These are phyloP conservation scores for Talaromyces nanjingensis DNA, from an alignment of 495 filamentous ascomycete species.

Conservation along the genomic window DNA sequence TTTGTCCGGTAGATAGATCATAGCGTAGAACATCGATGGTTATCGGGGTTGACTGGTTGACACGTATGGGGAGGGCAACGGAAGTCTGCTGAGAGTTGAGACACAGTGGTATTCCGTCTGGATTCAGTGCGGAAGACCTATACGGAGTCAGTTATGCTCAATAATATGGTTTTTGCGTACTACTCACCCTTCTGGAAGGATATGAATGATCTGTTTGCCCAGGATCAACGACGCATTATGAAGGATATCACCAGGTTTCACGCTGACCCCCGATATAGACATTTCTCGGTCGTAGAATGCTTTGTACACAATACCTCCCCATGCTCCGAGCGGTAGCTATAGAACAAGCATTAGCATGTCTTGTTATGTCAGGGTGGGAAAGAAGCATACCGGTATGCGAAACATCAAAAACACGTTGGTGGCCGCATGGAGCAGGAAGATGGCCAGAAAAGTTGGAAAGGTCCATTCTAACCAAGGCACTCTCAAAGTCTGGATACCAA, in stretches of 20 bases:
- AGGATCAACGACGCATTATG: slow-evolving; percentile 89
- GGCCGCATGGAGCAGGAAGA: slow-evolving; percentile 62
- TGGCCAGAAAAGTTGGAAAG: slow-evolving; percentile 54
- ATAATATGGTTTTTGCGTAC: not conserved
- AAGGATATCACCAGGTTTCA: slow-evolving; percentile 77
- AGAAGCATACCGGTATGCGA: slow-evolving; percentile 63
- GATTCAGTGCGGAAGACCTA: slow-evolving; percentile 82
- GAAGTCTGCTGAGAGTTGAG: slow-evolving; percentile 54
- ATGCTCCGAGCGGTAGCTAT: slow-evolving; percentile 59
- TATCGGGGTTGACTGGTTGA: slow-evolving; percentile 87
- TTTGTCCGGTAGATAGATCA: slow-evolving; percentile 70
- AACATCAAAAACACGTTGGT: slow-evolving; percentile 87
- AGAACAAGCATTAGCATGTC: not conserved
- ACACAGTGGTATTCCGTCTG: slow-evolving; percentile 68
- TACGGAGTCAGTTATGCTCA: slow-evolving; percentile 14
- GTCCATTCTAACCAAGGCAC: slow-evolving; percentile 96
- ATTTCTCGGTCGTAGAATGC: slow-evolving; percentile 83
- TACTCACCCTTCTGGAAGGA: slow-evolving; percentile 85
- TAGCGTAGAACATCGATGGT: slow-evolving; percentile 77
- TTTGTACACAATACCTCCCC: slow-evolving; percentile 61
- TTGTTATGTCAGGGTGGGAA: not conserved
- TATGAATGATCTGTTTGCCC: slow-evolving; percentile 93
- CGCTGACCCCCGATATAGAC: slow-evolving; percentile 79
- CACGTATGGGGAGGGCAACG: slow-evolving; percentile 71
- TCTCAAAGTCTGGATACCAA: slow-evolving; percentile 70